Conservation (phyloP, 1,139 yeast species). For the Kodamaea derodonti region DNA sequence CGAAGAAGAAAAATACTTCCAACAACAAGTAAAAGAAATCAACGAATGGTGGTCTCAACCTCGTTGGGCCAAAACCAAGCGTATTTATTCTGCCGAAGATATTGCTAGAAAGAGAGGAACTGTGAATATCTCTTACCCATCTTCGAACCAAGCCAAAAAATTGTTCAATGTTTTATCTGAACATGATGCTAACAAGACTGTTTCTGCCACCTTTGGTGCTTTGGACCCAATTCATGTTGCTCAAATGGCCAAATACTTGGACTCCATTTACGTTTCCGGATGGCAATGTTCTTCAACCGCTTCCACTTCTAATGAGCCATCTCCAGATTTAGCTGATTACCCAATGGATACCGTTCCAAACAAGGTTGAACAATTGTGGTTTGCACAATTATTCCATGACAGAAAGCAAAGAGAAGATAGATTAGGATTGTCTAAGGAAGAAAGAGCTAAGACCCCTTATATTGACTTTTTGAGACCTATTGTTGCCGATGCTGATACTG, state of each 20-base stretch:
- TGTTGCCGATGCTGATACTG: slow-evolving; percentile 97
- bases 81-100: slow-evolving; percentile 86
- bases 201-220: slow-evolving; percentile 92
- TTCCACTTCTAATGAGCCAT: slow-evolving; percentile 94
- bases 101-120: slow-evolving; percentile 88
- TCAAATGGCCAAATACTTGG: slow-evolving; percentile 94
- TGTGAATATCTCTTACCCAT: slow-evolving; percentile 63
- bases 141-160: slow-evolving; percentile 80
- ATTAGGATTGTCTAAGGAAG: slow-evolving; percentile 51
- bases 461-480: slow-evolving; percentile 91
- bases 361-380: slow-evolving; percentile 95
- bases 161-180: slow-evolving; percentile 64
- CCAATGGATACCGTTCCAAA: slow-evolving; percentile 99
- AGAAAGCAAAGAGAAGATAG: slow-evolving; percentile 93
- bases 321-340: slow-evolving; percentile 97
- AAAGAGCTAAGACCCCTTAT: slow-evolving; percentile 61
- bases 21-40: slow-evolving; percentile 68
- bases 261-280: slow-evolving; percentile 90
- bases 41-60: slow-evolving; percentile 90
- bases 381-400: slow-evolving; percentile 96
- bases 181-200: slow-evolving; percentile 72
- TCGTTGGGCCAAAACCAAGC: slow-evolving; percentile 84
- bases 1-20: slow-evolving; percentile 62
- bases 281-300: slow-evolving; percentile 99
- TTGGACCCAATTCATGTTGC: slow-evolving; percentile 94